Conservation (phyloP, 805 yeast species). For the Monosporozyma servazzii region DNA sequence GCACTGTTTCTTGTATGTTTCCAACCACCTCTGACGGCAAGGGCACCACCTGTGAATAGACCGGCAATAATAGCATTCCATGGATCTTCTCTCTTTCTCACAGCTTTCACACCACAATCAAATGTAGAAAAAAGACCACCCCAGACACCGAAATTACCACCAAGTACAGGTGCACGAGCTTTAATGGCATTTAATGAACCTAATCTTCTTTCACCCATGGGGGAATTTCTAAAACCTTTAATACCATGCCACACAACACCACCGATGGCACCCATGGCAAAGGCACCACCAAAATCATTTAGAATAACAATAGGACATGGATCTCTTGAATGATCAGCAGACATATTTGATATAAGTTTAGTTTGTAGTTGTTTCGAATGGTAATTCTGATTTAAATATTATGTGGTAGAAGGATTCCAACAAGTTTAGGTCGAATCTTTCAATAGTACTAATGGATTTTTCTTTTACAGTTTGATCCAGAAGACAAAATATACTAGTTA, state of each 20-base stretch:
- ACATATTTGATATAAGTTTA: constrained; percentile 37
- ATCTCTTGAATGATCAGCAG: constrained; percentile 97
- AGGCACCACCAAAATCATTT: constrained; percentile 98
- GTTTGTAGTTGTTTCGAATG: neutral
- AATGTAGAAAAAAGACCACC: constrained; percentile 95
- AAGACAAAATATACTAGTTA: neutral
- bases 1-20: constrained; percentile 93
- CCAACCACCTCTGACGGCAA: constrained; percentile 98
- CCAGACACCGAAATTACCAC: constrained; percentile 99
- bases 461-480: no score
- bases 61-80: constrained; percentile 98
- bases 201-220: constrained; percentile 86
- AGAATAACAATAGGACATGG: constrained; percentile 97
- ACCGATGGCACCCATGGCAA: constrained; percentile 98
- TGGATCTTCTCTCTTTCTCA: constrained; percentile 96
- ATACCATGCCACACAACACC: constrained; percentile 99
- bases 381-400: neutral
- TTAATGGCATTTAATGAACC: constrained; percentile 88
- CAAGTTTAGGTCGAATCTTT: no score
- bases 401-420: no score
- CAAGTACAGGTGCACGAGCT: constrained; percentile 96
- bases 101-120: constrained; percentile 91
- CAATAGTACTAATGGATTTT: no score
- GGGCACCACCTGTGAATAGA: constrained; percentile 93
- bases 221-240: constrained; percentile 97